Conservation (phyloP, 2,329 filamentous ascomycete species). For the Cladophialophora immunda region DNA sequence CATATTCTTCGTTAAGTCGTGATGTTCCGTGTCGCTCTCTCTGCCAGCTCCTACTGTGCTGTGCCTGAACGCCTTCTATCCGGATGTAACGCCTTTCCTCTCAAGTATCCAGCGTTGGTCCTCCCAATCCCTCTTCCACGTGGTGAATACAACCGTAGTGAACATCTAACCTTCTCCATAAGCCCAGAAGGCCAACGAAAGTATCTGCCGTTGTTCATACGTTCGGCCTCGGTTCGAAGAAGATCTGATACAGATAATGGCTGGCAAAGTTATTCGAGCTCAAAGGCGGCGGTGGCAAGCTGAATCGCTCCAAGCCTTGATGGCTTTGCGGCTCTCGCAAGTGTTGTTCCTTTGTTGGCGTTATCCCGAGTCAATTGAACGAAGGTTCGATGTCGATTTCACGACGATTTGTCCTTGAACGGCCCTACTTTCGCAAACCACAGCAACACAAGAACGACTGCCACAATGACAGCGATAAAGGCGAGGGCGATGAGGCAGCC, state of each 20-base stretch:
- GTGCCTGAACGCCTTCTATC: not conserved
- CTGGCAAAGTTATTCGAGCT: not conserved
- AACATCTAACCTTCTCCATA: not conserved
- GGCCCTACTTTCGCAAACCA: constrained; percentile 35
- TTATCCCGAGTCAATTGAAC: not conserved
- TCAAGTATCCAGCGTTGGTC: not conserved
- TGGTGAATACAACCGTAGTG: not conserved
- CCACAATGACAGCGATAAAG: constrained; percentile 29
- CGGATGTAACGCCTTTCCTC: not conserved
- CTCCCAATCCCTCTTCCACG: not conserved
- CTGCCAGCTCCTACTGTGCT: not conserved
- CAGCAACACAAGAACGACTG: constrained; percentile 33
- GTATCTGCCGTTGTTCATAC: not conserved
- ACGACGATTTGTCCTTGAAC: constrained; percentile 25
- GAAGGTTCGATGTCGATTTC: not conserved
- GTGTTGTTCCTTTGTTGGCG: not conserved
- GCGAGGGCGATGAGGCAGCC: constrained; percentile 45
- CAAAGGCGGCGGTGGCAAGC: not conserved
- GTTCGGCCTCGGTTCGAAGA: not conserved
- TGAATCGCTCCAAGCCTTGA: not conserved
- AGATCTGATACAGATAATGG: not conserved
- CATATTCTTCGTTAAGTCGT: constrained; percentile 5
- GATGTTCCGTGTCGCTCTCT: not conserved
- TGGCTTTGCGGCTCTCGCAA: not conserved
- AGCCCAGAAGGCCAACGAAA: not conserved